These are phyloP conservation scores for Botrytis squamosa DNA, from an alignment of 2,329 filamentous ascomycete genomes.

Conservation along the genomic window DNA sequence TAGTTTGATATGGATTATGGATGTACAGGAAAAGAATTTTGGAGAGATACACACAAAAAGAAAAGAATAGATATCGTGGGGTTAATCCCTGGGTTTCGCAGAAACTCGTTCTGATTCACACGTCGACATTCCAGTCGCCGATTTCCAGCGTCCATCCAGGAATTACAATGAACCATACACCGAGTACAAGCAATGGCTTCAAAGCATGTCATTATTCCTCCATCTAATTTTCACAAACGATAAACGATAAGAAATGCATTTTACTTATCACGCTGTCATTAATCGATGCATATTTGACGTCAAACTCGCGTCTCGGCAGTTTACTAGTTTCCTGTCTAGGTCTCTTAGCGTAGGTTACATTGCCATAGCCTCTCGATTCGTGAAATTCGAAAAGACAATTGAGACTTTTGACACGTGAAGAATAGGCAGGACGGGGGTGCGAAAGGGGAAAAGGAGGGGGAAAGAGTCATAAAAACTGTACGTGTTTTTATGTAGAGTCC, in stretches of 20 bases:
- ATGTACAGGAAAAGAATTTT: neutral
- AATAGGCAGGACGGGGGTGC: neutral
- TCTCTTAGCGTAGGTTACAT: neutral
- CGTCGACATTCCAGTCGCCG: neutral
- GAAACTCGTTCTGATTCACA: neutral
- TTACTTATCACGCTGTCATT: neutral
- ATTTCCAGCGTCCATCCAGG: neutral
- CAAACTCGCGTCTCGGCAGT: slow-evolving; percentile 9
- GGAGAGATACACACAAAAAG: neutral
- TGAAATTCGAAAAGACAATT: neutral
- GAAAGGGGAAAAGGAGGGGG: neutral
- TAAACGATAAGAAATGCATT: neutral
- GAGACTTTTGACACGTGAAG: neutral
- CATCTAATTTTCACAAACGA: neutral
- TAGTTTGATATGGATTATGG: neutral
- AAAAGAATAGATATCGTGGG: neutral
- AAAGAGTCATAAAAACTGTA: neutral
- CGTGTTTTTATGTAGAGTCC: neutral
- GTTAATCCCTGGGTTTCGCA: neutral
- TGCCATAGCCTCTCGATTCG: neutral
- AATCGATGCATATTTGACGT: slow-evolving; percentile 1
- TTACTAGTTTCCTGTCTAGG: neutral
- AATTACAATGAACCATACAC: neutral
- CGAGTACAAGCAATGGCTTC: neutral
- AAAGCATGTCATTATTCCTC: neutral